Base-by-base conservation (phyloP, 805 yeast genomes). In the Wickerhamiella sergipiensis region DNA sequence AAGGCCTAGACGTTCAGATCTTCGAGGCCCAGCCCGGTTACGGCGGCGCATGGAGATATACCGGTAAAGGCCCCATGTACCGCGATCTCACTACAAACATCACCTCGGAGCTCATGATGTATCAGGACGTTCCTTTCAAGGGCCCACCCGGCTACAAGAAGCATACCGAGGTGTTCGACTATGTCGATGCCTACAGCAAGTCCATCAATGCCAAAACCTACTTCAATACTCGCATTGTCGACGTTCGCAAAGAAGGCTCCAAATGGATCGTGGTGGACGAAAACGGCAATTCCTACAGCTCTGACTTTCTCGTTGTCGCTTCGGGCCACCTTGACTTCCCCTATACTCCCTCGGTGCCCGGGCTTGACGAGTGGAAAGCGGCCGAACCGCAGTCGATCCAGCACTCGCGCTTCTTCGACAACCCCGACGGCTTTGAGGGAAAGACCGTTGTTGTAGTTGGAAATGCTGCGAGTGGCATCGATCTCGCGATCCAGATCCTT, bases 11-110 rank as follows among this genome's bases (percentile, higher is more conserved):
- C 29, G 70, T 85, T 46, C 76, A 74, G 23, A 70, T 83, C 6
- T 83, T 73, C 60, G 95, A 85, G 55, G 69, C 75, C 46, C 72
- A 83, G 54, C 57, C 67, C 6, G 63, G 65, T 15, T 62, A 75
- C n/a, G 95, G 95, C 12, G 95, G 95, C 0, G 67, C 85, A 8
- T 86, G 95, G 95, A 76, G 79, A 61, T 82, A 77, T 59, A 72
- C 69, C 51, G 69, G 62, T 50, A 53, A 52, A 57, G 67, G 57
- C 13, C 78, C 89, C 0, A 77, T 83, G 61, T 85, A 85, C 62
- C 76, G 79, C 48, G 63, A 69, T 43, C 67, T 85, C 52, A 88
- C 81, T 61, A 83, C 94, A 6, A 85, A 85, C 61, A 76, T 85
- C 23, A 78, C 80, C 29, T 71, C 72, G 45, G 70, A 70, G 31